Evolutionary conservation across 176 grass and related monocot species (phyloP), one percentile per base, ranked within the genome.

Genomic region (Zea luxurians): DNA sequence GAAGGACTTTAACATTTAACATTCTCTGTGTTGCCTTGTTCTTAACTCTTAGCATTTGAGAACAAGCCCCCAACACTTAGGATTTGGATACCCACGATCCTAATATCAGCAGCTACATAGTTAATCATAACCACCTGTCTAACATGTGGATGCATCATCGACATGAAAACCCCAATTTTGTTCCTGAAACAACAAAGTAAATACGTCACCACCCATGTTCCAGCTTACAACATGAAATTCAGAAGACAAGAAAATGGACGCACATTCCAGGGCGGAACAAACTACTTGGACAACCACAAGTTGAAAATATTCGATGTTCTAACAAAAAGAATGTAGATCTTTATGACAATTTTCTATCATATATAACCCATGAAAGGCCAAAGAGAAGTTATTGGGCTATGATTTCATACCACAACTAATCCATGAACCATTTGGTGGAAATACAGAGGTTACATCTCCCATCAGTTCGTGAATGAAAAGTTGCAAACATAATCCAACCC

Each of bases 151-250:
- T 85, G 37, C 66, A 77, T 42, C 48, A 64, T 64, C 35, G 2
- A 71, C 17, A 76, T 40, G 40, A 54, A 76, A 76, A 16, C 48
- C 42, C 62, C 68, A 37, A 20, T 36, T 45, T 36, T 77, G 50
- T 71, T 81, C 82, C 82, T 88, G 82, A 75, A 76, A 84, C 4
- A 2, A 12, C 5, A 58, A 67, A 75, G 41, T 48, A 49, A 66
- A 81, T 6, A 80, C 64, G 77, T 76, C 49, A 82, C 44, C 4
- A 50, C 59, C 41, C 52, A 78, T 44, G 57, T 80, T 57, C 13
- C 74, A 83, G 55, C 44, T 47, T 37, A 9, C 58, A 27, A 35
- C 42, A 64, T 10, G 65, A 72, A 69, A 59, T 65, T 35, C 43
- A 74, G 71, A 70, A 44, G 10, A 63, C 5, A 63, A n/a, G 4